These are phyloP conservation scores for Wickerhamiella sergipiensis DNA, from an alignment of 805 yeast genomes.

Conservation along the genomic window DNA sequence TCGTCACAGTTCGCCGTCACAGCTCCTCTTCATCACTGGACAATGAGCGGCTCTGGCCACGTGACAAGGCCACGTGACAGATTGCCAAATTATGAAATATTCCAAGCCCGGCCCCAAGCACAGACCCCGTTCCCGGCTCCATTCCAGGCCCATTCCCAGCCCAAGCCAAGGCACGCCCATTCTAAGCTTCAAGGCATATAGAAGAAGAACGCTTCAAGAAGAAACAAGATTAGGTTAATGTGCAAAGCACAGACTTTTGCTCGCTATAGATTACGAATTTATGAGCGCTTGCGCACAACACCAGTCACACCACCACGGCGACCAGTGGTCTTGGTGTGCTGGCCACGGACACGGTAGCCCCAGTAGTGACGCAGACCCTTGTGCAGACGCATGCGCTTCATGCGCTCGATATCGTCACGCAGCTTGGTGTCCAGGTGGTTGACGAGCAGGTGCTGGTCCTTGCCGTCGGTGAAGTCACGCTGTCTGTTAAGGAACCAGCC, in stretches of 20 bases:
- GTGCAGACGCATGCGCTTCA: conserved; percentile 99
- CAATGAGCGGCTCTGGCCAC: too few species aligned
- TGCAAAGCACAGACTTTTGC: background rate
- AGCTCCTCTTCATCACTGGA: too few species aligned
- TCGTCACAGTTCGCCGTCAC: too few species aligned
- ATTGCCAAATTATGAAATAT: too few species aligned
- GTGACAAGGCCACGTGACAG: too few species aligned
- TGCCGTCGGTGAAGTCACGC: conserved; percentile 96
- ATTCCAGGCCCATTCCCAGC: too few species aligned
- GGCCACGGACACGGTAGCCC: conserved; percentile 99
- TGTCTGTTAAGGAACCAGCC: conserved; percentile 99
- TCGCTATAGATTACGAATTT: background rate
- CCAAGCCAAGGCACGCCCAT: too few species aligned
- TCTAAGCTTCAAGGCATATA: too few species aligned
- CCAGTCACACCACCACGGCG: conserved; percentile 56
- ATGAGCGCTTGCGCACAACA: conserved; percentile 29
- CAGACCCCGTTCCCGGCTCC: too few species aligned
- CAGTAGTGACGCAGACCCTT: conserved; percentile 99
- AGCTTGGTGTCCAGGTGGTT: conserved; percentile 98
- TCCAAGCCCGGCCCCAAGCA: too few species aligned
- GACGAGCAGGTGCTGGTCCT: conserved; percentile 97
- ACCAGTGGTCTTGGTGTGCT: conserved; percentile 99
- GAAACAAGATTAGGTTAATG: background rate
- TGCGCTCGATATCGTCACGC: conserved; percentile 99
- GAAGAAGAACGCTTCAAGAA: too few species aligned